These are phyloP conservation scores for Linnemannia hyalina DNA, from an alignment of 192 early-diverging fungal species.

Conservation along the genomic window DNA sequence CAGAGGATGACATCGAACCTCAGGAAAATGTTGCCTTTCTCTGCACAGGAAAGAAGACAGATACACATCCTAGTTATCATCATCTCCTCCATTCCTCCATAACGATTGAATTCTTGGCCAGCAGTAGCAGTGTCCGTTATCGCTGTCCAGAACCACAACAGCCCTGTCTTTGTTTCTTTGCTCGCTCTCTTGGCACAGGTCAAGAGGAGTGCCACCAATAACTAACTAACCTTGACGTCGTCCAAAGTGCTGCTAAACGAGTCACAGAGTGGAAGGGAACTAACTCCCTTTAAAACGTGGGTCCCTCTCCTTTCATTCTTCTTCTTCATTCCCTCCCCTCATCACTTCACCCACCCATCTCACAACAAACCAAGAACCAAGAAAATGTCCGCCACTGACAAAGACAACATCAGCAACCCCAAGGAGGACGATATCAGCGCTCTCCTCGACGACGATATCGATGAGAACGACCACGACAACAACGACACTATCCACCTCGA, in stretches of 20 bases:
- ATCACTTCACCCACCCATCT: background rate
- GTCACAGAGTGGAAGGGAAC: conserved; percentile 1
- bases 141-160: too few species aligned
- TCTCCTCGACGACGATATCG: conserved; percentile 24
- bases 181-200: background rate
- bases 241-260: background rate
- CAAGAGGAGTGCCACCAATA: background rate
- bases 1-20: background rate
- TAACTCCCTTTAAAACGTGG: background rate
- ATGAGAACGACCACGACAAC: conserved; percentile 6
- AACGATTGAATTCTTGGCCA: too few species aligned
- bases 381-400: conserved; percentile 30
- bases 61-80: too few species aligned
- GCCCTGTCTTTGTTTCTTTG: background rate
- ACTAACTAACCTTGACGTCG: background rate
- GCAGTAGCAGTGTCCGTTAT: too few species aligned
- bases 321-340: conserved; percentile 2
- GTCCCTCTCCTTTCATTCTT: conserved; percentile 6
- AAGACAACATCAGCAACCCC: conserved; percentile 16
- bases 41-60: too few species aligned
- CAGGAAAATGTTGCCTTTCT: background rate
- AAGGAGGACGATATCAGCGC: conserved; percentile 10
- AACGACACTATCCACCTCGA: background rate
- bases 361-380: background rate
- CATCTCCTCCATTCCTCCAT: too few species aligned